Evolutionary conservation across 768 basidiomycete genomes (phyloP).

Genomic region (Sarcodon sp.): DNA sequence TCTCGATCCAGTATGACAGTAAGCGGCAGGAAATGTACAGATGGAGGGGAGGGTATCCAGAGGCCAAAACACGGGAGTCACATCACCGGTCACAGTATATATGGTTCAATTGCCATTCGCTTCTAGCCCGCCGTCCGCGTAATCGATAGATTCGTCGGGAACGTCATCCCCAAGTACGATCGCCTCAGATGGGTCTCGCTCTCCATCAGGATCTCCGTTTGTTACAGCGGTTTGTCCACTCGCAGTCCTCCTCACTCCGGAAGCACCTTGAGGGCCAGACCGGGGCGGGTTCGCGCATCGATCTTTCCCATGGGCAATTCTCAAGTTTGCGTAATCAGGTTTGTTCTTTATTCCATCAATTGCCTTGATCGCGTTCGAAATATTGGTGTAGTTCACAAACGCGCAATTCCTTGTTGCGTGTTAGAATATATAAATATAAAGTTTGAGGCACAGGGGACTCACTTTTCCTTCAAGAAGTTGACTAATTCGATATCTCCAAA

Average conservation of each 20-base stretch:
- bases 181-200: background rate
- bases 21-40: too few species aligned
- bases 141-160: too few species aligned
- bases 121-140: too few species aligned
- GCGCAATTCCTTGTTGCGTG: constrained; percentile 71
- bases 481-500: constrained; percentile 96
- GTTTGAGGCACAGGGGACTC: constrained; percentile 1
- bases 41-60: too few species aligned
- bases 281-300: constrained; percentile 89
- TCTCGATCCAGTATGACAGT: too few species aligned
- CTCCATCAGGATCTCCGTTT: background rate
- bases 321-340: constrained; percentile 79
- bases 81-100: too few species aligned
- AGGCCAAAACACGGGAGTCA: too few species aligned
- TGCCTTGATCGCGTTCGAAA: constrained; percentile 95
- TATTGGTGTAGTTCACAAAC: constrained; percentile 92
- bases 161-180: too few species aligned
- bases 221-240: constrained; percentile 22
- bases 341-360: constrained; percentile 91
- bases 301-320: constrained; percentile 93
- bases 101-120: too few species aligned
- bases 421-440: background rate
- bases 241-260: constrained; percentile 33
- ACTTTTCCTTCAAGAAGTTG: constrained; percentile 93
- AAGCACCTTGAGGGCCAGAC: constrained; percentile 64